A percentile compares a stretch with the other conserved stretches of the same genome.
phyloP scores from a whole-genome alignment of 495 filamentous ascomycete species.

The Xylaria intraflava region DNA sequence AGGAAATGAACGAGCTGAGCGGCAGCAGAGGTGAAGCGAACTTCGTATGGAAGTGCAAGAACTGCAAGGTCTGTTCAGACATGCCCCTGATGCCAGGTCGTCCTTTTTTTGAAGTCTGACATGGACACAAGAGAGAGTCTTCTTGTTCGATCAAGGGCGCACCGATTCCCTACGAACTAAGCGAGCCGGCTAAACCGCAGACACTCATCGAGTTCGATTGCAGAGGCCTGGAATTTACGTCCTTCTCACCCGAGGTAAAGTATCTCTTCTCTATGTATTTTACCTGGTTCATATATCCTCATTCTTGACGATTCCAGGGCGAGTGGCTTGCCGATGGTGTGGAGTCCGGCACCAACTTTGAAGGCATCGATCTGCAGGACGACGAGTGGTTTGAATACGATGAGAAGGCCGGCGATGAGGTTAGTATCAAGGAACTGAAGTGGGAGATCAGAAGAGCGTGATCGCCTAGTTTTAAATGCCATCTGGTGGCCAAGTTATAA shows the following conservation, averaged over 20 bases:
- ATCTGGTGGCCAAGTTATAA: no score
- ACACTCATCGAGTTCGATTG: slow-evolving; percentile 89
- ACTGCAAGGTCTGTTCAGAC: slow-evolving; percentile 59
- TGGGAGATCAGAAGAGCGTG: slow-evolving; percentile 75
- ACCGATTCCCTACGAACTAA: slow-evolving; percentile 61
- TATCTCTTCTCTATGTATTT: neutral
- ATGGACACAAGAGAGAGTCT: slow-evolving; percentile 43
- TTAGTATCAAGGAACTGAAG: slow-evolving; percentile 78
- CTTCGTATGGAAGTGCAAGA: slow-evolving; percentile 96
- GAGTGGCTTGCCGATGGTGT: slow-evolving; percentile 80
- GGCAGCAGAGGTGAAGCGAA: slow-evolving; percentile 92
- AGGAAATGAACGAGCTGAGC: slow-evolving; percentile 83
- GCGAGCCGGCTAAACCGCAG: slow-evolving; percentile 61
- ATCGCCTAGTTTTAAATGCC: neutral
- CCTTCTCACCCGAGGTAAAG: slow-evolving; percentile 79
- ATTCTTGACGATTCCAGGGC: slow-evolving; percentile 46
- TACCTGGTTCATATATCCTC: neutral
- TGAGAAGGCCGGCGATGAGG: slow-evolving; percentile 53
- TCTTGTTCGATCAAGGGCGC: slow-evolving; percentile 60
- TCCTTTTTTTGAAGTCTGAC: slow-evolving; percentile 1
- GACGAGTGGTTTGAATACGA: slow-evolving; percentile 66
- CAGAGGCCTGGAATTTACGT: slow-evolving; percentile 82
- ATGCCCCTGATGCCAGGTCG: no score
- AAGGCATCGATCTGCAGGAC: slow-evolving; percentile 70
- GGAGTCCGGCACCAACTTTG: slow-evolving; percentile 73